Evolutionary conservation across 179 eudicot genomes (phyloP), one percentile per base, ranked within the genome.

Genomic region (Actinidia arguta): DNA sequence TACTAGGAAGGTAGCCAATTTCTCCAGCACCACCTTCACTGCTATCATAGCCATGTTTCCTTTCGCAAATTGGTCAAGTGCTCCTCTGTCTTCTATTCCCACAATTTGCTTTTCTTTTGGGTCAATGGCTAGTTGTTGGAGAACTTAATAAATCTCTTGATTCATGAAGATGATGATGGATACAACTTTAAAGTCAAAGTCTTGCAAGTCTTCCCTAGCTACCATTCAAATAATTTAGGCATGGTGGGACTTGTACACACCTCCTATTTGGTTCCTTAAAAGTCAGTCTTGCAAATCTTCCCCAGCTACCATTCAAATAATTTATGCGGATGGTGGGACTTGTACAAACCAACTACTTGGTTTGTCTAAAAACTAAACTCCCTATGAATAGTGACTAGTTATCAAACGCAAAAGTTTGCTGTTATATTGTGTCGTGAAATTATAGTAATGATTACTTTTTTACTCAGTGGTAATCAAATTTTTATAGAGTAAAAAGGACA

Each of bases 21-120:
- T 80, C 25, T 80, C 70, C 61, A 80, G 27, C 55, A 61, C 83
- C 46, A 80, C 17, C 10, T 59, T 0, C 59, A 71, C 55, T 11
- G 78, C 78, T 13, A 80, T 58, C 56, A 8, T 72, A 6, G 78
- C 78, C 83, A 80, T 80, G 50, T 36, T 51, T 16, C 69, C 12
- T 11, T 9, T 17, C 39, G 47, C 39, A 11, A n/a, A 56, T 25
- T 16, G 6, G 64, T 12, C 58, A 54, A 14, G 16, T 9, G 56
- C 0, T 44, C 22, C 5, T 22, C 20, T 3, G 24, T 5, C 12
- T 11, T 69, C 73, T 5, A 69, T 16, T 44, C 24, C 20, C 51
- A 54, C 58, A 69, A 8, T 17, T 0, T 4, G 58, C 12, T 54
- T 7, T 10, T 76, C 11, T 61, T 46, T n/a, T n/a, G 25, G 56